Base-by-base conservation (phyloP, 129 eudicot species). In the Flaveria bidentis region DNA sequence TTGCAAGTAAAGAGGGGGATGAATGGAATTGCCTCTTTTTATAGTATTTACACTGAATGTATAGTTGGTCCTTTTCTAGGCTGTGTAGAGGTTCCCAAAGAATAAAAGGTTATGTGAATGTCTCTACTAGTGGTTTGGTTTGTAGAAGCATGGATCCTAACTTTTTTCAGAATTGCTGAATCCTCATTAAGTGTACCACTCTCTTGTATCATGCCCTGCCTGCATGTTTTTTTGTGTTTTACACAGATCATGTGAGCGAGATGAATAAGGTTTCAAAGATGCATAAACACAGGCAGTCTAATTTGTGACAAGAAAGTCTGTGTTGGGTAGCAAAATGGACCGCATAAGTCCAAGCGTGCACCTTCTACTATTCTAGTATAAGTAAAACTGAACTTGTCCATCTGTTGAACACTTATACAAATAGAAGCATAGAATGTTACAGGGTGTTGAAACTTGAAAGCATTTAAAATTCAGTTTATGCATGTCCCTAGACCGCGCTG, bases 211-310 rank as follows among this genome's bases (percentile, higher is more conserved):
- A 20, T 57, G 64, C 30, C 2, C 20, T 51, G 18, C 57, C 62
- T 55, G 66, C 66, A 28, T 23, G 66, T 41, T 9, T 57, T 13
- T 15, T 60, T 60, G 66, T 25, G 39, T 60, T 60, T 60, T 23
- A 67, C 52, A 8, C 42, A 7, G 72, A 7, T 17, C 72, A 67
- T 67, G 22, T 16, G 60, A 49, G 39, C 4, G 56, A 69, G 20
- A 69, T 69, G 42, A 47, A 47, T 4, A 23, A 47, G 13, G 4
- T 69, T 26, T 13, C 61, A 23, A 25, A 70, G 61, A 70, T 47
- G 28, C 39, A 69, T 69, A 69, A 13, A 47, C 18, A 47, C 6
- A 70, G 61, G 60, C 74, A 26, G 25, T 41, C 51, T 41, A 67
- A 0, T 41, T 17, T 67, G 49, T 67, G 44, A 16, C 1, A 64